Percentiles rank a stretch among this genome's conserved stretches.
These are phyloP conservation scores for Psilocybe subaeruginosa DNA, from an alignment of 768 basidiomycete genomes.

Conservation along the genomic window DNA sequence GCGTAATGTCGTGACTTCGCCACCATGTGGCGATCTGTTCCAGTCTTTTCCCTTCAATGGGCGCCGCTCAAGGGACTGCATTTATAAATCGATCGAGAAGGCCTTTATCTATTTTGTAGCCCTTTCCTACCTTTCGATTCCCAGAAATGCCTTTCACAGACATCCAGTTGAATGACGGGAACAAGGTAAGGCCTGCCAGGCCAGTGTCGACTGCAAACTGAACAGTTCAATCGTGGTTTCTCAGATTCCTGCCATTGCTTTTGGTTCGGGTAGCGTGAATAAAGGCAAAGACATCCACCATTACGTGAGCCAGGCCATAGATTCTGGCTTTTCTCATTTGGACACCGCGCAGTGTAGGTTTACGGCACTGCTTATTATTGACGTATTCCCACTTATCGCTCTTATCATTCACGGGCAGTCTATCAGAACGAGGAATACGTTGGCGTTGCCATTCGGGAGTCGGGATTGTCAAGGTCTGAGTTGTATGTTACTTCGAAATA, in stretches of 20 bases:
- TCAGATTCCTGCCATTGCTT: constrained; percentile 68
- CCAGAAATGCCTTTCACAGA: constrained; percentile 41
- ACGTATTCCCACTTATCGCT: background rate
- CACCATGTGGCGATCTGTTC: background rate
- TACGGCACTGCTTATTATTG: background rate
- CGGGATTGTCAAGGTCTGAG: constrained; percentile 45
- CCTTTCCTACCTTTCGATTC: background rate
- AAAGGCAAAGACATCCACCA: constrained; percentile 52
- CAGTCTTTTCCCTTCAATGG: background rate
- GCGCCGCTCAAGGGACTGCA: background rate
- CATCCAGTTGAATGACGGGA: constrained; percentile 43
- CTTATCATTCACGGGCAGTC: constrained; percentile 25
- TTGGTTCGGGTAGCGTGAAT: constrained; percentile 56
- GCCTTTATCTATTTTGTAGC: too few relatives aligned
- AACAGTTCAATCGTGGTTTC: background rate
- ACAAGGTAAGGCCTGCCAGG: constrained; percentile 29
- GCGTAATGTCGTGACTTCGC: background rate
- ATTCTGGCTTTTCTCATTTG: constrained; percentile 63
- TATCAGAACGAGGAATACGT: constrained; percentile 39
- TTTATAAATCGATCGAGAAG: too few relatives aligned
- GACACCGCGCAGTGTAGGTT: constrained; percentile 60
- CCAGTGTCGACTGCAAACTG: background rate
- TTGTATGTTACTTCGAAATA: constrained; percentile 64
- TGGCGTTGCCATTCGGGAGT: constrained; percentile 46
- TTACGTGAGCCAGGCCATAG: constrained; percentile 59